Evolutionary conservation across 75 land plant species (phyloP), one percentile per base, ranked within the genome.

Genomic region (Selaginella tamariscina): DNA sequence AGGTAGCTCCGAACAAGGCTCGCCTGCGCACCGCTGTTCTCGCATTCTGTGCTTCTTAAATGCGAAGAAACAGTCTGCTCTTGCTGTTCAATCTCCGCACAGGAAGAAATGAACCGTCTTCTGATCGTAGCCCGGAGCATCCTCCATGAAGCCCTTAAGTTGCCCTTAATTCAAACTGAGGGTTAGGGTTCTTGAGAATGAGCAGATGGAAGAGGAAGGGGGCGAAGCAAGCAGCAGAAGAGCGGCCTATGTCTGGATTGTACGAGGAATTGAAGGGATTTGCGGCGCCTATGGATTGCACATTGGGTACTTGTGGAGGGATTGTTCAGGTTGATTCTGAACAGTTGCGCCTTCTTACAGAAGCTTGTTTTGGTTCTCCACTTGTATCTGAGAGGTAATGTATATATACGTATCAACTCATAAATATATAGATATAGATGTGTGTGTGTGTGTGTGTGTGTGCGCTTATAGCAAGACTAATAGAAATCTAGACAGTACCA

Each of bases 361-460:
- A 64, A 20, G 57, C 76, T 22, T 66, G 75, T 33, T 77, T 81
- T 71, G 82, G 82, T 20, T 68, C 21, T 15, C 71, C 65, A 29
- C 32, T 79, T 9, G 31, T 55, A 0, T 64, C 57, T 0, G 55
- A 55, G 5, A 26, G 24, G n/a, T 9, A 21, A 1, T n/a, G n/a
- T n/a, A n/a, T n/a, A n/a, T n/a, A n/a, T n/a, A n/a, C n/a, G 30
- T 28, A 27, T 44, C 71, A 26, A 27, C 32, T 68, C 22, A 68
- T 55, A 11, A 49, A 49, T 11, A 8, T 68, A n/a, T 67, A 21
- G 28, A 1, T n/a, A 22, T 32, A 13, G 30, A 23, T 56, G 9
- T 59, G 31, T 2, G 15, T 31, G 5, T 32, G 20, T 8, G 24
- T 56, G 62, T 13, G 2, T 56, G 21, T 27, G n/a, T 20, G 24